A percentile compares a stretch with the other conserved stretches of the same genome.
Evolutionary conservation across 306 rosid species (phyloP).

Genomic region (Cucurbita ficifolia): DNA sequence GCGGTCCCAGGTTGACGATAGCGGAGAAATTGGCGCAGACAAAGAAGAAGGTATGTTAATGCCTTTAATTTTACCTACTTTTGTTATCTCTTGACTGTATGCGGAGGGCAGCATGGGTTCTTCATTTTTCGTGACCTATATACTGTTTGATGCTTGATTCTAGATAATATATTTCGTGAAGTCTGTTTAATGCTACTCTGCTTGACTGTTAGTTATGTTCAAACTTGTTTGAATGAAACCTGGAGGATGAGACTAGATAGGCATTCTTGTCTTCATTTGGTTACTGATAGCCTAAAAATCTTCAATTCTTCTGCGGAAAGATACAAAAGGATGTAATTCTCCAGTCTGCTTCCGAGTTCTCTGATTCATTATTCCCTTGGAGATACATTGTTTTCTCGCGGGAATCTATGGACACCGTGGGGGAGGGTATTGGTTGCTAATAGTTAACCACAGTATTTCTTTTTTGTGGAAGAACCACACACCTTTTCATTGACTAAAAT

Average conservation of each 20-base stretch:
- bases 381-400: not conserved
- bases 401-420: too few relatives aligned
- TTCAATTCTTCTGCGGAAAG: not conserved
- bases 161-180: not conserved
- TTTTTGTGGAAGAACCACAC: not conserved
- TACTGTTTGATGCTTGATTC: not conserved
- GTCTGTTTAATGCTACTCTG: not conserved
- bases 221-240: not conserved
- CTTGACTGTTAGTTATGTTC: not conserved
- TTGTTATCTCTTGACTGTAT: not conserved
- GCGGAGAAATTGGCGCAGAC: slow-evolving; percentile 43
- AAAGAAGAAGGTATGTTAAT: slow-evolving; percentile 50
- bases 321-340: not conserved
- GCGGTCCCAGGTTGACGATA: slow-evolving; percentile 57
- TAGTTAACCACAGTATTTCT: not conserved
- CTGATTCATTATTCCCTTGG: not conserved
- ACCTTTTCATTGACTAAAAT: not conserved
- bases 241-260: not conserved
- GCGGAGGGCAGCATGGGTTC: not conserved
- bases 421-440: too few relatives aligned
- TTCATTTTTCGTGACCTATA: not conserved
- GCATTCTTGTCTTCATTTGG: not conserved
- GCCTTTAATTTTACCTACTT: not conserved
- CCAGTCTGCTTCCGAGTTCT: not conserved
- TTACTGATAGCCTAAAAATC: not conserved